Evolutionary conservation across 257 asterid species (phyloP).

Genomic region (Gentiana macrophylla): DNA sequence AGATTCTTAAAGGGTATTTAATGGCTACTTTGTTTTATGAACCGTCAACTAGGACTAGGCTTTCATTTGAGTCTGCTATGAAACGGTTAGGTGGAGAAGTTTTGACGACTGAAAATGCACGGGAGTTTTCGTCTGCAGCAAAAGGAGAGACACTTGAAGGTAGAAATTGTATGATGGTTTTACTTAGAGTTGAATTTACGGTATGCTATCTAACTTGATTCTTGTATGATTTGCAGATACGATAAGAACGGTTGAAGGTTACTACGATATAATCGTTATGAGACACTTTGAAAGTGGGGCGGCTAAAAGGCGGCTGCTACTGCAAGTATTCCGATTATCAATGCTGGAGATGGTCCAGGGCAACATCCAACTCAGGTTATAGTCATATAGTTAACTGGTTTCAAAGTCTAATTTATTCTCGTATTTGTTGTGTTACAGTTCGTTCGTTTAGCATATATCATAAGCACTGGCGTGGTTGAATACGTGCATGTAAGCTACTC

Average conservation of each 20-base stretch:
- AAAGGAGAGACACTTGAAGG: constrained; percentile 99
- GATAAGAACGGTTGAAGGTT: constrained; percentile 88
- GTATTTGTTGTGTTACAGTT: too few species aligned
- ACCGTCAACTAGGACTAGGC: constrained; percentile 95
- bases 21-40: constrained; percentile 95
- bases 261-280: constrained; percentile 83
- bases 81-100: constrained; percentile 84
- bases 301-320: constrained; percentile 78
- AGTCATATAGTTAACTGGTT: too few species aligned
- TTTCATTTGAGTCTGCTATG: constrained; percentile 97
- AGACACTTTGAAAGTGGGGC: constrained; percentile 99
- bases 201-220: not conserved
- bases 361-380: constrained; percentile 95
- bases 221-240: constrained; percentile 40
- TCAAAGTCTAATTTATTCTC: not conserved
- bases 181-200: not conserved
- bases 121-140: constrained; percentile 93
- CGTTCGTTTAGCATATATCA: too few species aligned
- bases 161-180: constrained; percentile 7
- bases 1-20: constrained; percentile 67
- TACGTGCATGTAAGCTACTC: too few species aligned
- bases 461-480: too few species aligned
- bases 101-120: constrained; percentile 89
- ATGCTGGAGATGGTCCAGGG: constrained; percentile 99
- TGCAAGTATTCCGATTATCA: constrained; percentile 75